These are phyloP conservation scores for Panicum virgatum DNA, from an alignment of 202 grass and related monocot genomes.

Conservation along the genomic window DNA sequence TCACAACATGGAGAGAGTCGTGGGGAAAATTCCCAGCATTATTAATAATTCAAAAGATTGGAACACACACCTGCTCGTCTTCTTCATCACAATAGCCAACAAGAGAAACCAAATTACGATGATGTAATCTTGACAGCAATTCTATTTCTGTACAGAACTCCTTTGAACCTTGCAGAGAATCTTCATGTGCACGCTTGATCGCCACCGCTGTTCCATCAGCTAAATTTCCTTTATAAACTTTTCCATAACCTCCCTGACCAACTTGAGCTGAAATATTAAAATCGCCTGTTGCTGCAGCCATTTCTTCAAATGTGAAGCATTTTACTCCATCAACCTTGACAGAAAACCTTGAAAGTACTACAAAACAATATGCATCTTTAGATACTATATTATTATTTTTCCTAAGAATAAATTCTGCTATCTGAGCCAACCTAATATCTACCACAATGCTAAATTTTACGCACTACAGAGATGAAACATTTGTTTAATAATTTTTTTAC, in stretches of 20 bases:
- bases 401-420: neutral
- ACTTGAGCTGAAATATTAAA: conserved; percentile 72
- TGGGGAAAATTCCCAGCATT: neutral
- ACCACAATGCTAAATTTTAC: conserved; percentile 10
- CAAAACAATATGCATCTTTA: conserved; percentile 30
- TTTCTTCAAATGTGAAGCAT: conserved; percentile 85
- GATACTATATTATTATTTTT: neutral
- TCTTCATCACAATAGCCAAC: conserved; percentile 92
- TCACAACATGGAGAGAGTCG: neutral
- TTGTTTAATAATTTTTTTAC: neutral
- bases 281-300: conserved; percentile 66
- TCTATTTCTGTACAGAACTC: conserved; percentile 98
- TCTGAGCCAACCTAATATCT: conserved; percentile 33
- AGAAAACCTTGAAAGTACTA: conserved; percentile 61
- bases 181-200: conserved; percentile 87
- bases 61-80: conserved; percentile 75
- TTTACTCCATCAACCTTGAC: conserved; percentile 81
- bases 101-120: conserved; percentile 93
- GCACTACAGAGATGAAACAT: neutral
- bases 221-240: conserved; percentile 83
- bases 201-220: conserved; percentile 79
- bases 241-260: conserved; percentile 92
- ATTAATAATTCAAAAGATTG: conserved; percentile 5
- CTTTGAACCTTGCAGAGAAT: conserved; percentile 88
- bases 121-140: conserved; percentile 89